Evolutionary conservation across 345 rosid species (phyloP), one percentile per base, ranked within the genome.

Genomic region (Ceriops tagal): DNA sequence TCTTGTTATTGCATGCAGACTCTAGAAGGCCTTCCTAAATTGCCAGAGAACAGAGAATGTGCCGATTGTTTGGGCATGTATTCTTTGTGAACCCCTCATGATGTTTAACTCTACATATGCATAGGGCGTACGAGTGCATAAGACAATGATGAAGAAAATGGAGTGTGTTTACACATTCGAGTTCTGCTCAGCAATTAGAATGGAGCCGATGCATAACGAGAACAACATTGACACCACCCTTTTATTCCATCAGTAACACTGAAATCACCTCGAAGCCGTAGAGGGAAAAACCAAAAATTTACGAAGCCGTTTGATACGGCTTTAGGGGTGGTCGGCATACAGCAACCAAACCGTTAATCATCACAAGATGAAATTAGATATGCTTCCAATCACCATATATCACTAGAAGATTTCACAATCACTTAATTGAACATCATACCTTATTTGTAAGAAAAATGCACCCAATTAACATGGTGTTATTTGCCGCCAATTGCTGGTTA

Each of bases 1-100:
- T 49, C 20, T 60, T 3, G 19, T n/a, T 8, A 18, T 21, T 24
- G 3, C 34, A 47, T 70, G 71, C 67, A 70, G 79, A 75, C 60
- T 3, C 43, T 75, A 43, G 79, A 75, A 47, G 75, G 79, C 46
- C 79, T 70, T 66, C 75, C 71, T 10, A 75, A 65, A 60, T 60
- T 71, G 32, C 68, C 68, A n/a, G 79, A 71, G 63, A 75, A 75
- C 39, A 66, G 67, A 34, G 79, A 71, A 49, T 70, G 75, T 27
- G 75, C 75, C 4, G 79, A 75, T 18, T 71, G 75, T 46, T 11
- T 26, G 39, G 13, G 37, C 68, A 66, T 61, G 79, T 75, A 73
- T 53, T 16, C 47, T 34, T 8, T 1, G 1, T 7, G 19, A 57
- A 26, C 49, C 24, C 9, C 57, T 27, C 52, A 6, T 35, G 13